Percentiles rank a stretch among this genome's conserved stretches.
These are phyloP conservation scores for Pulveroboletus frians DNA, from an alignment of 768 basidiomycete genomes.

Conservation along the genomic window DNA sequence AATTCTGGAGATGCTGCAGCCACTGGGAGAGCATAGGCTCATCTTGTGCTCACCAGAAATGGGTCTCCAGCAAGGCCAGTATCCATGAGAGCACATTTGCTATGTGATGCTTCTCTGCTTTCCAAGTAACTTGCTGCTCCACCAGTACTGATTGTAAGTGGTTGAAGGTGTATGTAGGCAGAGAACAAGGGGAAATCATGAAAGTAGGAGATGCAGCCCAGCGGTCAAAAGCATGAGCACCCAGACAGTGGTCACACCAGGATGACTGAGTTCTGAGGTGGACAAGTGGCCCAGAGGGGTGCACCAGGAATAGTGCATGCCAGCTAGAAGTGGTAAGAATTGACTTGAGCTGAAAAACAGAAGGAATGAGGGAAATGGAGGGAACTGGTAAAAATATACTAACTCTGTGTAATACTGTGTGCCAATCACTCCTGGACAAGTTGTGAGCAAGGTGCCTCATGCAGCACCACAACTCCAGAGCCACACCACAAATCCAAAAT, in stretches of 20 bases:
- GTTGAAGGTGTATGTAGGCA: slow-evolving; percentile 39
- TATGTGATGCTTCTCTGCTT: slow-evolving; percentile 45
- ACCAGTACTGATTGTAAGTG: slow-evolving; percentile 32
- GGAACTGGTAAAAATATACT: slow-evolving; percentile 16
- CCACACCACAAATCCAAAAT: slow-evolving; percentile 52
- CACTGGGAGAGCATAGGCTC: slow-evolving; percentile 52
- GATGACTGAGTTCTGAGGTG: slow-evolving; percentile 75
- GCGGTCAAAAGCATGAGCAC: slow-evolving; percentile 46
- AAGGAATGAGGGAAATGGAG: slow-evolving; percentile 2
- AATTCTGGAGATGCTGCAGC: slow-evolving; percentile 44
- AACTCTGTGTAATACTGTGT: slow-evolving; percentile 84
- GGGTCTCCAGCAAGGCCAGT: slow-evolving; percentile 70
- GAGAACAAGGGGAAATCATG: slow-evolving; percentile 42
- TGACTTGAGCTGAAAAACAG: slow-evolving; percentile 17
- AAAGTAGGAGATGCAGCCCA: slow-evolving; percentile 51
- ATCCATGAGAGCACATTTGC: slow-evolving; percentile 66
- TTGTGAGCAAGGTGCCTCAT: slow-evolving; percentile 70
- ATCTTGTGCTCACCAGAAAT: slow-evolving; percentile 54
- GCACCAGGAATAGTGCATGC: slow-evolving; percentile 76
- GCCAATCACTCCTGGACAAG: slow-evolving; percentile 78
- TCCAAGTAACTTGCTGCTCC: slow-evolving; percentile 43
- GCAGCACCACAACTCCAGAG: slow-evolving; percentile 78
- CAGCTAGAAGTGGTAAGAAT: slow-evolving; percentile 41
- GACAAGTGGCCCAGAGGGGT: slow-evolving; percentile 70
- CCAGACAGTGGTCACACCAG: slow-evolving; percentile 66